Conservation (phyloP, 176 grass and related monocot genomes). For the Zizania latifolia region DNA sequence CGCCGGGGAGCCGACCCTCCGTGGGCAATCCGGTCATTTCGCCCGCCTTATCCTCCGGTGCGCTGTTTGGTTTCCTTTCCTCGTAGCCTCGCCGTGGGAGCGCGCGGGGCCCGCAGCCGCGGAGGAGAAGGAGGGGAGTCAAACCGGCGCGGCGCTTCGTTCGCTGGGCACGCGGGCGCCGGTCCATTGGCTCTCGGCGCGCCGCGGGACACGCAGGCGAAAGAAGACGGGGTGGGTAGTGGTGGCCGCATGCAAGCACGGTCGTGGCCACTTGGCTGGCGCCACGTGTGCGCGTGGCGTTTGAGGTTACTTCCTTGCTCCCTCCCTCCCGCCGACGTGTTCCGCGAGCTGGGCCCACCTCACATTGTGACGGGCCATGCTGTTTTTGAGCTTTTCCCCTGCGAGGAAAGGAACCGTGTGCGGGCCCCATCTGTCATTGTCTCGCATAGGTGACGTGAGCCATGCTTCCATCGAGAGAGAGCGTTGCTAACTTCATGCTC, state of each 20-base stretch:
- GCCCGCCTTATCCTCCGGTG: neutral
- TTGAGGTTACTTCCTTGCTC: neutral
- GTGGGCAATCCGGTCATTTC: slow-evolving; percentile 1
- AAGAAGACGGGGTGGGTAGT: neutral
- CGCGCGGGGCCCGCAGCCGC: neutral
- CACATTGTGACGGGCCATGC: neutral
- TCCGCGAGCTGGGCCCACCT: neutral
- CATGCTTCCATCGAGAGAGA: neutral
- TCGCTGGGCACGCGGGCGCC: neutral
- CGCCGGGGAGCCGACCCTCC: neutral
- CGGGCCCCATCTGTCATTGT: neutral
- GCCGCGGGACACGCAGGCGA: neutral
- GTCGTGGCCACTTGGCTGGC: neutral
- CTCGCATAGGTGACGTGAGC: neutral
- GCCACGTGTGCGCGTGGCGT: neutral
- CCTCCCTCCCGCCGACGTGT: neutral
- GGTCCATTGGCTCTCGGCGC: neutral
- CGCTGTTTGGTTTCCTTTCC: neutral
- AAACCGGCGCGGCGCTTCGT: neutral
- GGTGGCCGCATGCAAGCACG: neutral
- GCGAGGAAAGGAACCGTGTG: no score
- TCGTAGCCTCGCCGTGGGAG: neutral
- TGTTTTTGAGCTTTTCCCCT: neutral
- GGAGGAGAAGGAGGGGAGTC: neutral
- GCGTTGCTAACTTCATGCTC: neutral